These are phyloP conservation scores for Suillus ampliporus DNA, from an alignment of 768 basidiomycete genomes.

Conservation along the genomic window DNA sequence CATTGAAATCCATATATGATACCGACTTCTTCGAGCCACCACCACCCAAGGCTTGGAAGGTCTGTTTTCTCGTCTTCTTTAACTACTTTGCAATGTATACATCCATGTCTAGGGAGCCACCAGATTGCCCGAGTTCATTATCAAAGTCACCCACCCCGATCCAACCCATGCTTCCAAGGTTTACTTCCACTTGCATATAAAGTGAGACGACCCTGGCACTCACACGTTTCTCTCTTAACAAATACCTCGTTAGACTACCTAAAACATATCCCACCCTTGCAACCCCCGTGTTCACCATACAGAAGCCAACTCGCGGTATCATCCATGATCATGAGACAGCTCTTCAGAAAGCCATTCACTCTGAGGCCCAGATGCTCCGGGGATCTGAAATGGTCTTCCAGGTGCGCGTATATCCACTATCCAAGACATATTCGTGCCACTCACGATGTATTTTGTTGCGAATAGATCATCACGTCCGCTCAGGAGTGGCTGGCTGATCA, in stretches of 20 bases:
- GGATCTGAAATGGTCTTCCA: slow-evolving; percentile 84
- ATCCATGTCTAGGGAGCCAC: slow-evolving; percentile 58
- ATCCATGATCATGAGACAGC: slow-evolving; percentile 59
- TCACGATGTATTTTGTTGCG: background rate
- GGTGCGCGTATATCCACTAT: slow-evolving; percentile 42
- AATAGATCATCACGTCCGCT: slow-evolving; percentile 65
- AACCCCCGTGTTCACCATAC: slow-evolving; percentile 68
- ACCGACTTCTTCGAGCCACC: slow-evolving; percentile 77
- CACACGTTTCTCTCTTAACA: slow-evolving; percentile 8
- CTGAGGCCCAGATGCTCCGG: slow-evolving; percentile 65
- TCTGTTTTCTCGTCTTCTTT: slow-evolving; percentile 31
- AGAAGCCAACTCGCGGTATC: slow-evolving; percentile 65
- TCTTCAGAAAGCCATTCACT: slow-evolving; percentile 63
- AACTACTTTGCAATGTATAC: slow-evolving; percentile 8
- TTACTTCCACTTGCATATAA: slow-evolving; percentile 70
- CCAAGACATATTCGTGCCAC: slow-evolving; percentile 6
- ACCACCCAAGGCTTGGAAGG: slow-evolving; percentile 86
- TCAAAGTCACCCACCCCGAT: slow-evolving; percentile 72
- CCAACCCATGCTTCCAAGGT: slow-evolving; percentile 59
- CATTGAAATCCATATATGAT: slow-evolving; percentile 79
- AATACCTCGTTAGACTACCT: slow-evolving; percentile 58
- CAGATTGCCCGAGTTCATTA: slow-evolving; percentile 76
- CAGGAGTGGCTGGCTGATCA: slow-evolving; percentile 75
- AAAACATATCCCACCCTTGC: slow-evolving; percentile 83
- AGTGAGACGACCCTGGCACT: slow-evolving; percentile 48